Percentiles rank a stretch among this genome's conserved stretches.
Evolutionary conservation across 805 yeast genomes (phyloP).

Genomic region (Saturnispora serradocipensis): DNA sequence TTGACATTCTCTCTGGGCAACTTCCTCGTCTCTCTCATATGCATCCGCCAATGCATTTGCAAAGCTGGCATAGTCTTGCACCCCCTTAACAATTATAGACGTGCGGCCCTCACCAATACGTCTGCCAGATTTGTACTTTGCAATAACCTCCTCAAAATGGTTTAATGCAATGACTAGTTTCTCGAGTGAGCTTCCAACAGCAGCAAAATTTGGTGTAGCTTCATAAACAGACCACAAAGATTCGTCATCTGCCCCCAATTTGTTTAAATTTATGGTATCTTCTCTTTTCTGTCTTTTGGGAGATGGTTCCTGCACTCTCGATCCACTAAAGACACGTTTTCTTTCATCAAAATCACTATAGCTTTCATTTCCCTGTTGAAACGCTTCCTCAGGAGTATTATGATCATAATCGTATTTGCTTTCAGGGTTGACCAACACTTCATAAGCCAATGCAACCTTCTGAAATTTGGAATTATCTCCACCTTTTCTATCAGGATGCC

Average conservation of each 20-base stretch:
- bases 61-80: neutral
- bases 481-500: constrained; percentile 77
- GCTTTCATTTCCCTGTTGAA: neutral
- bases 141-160: neutral
- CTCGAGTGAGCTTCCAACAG: neutral
- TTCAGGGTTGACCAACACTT: constrained; percentile 64
- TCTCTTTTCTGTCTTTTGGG: constrained; percentile 4
- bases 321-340: neutral
- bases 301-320: neutral
- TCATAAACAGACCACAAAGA: constrained; percentile 5
- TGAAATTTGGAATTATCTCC: constrained; percentile 85
- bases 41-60: neutral
- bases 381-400: neutral
- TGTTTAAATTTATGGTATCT: neutral
- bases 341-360: neutral
- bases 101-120: neutral
- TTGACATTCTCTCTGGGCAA: neutral
- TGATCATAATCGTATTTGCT: constrained; percentile 63
- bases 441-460: constrained; percentile 62
- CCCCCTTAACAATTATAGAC: neutral
- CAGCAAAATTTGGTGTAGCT: neutral
- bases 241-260: constrained; percentile 5
- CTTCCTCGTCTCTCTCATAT: neutral
- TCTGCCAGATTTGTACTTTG: neutral
- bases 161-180: neutral